Percentiles rank a stretch among this genome's conserved stretches.
These are phyloP conservation scores for Stagonosporopsis cucurbitacearum DNA, from an alignment of 2,329 filamentous ascomycete species.

Conservation along the genomic window DNA sequence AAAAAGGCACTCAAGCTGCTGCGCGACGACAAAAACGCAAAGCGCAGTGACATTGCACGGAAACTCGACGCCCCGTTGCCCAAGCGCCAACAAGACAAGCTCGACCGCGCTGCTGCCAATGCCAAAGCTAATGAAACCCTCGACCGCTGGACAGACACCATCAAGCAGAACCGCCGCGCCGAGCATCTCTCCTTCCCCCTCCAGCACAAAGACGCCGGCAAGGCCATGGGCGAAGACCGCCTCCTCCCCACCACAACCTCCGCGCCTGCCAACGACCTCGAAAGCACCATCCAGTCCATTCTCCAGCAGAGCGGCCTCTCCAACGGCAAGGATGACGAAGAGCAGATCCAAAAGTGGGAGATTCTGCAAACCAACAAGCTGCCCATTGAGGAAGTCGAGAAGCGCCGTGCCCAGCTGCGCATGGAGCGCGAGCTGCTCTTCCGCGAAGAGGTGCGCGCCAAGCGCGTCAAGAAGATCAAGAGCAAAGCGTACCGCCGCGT, in stretches of 20 bases:
- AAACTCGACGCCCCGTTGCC: slow-evolving; percentile 84
- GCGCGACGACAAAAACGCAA: slow-evolving; percentile 67
- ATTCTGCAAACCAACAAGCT: slow-evolving; percentile 74
- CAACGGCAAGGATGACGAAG: slow-evolving; percentile 66
- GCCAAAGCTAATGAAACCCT: slow-evolving; percentile 91
- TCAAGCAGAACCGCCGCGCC: slow-evolving; percentile 89
- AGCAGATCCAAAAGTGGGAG: slow-evolving; percentile 72
- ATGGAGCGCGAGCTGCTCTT: slow-evolving; percentile 85
- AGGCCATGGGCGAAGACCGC: slow-evolving; percentile 66
- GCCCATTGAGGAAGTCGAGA: slow-evolving; percentile 74
- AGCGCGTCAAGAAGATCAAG: slow-evolving; percentile 98
- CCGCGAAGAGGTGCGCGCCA: slow-evolving; percentile 84
- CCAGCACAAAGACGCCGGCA: slow-evolving; percentile 70
- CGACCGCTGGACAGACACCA: slow-evolving; percentile 90
- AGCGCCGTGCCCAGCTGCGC: slow-evolving; percentile 75
- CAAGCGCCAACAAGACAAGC: slow-evolving; percentile 82
- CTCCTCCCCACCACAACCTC: slow-evolving; percentile 65
- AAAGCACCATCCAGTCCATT: slow-evolving; percentile 84
- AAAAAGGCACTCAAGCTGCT: slow-evolving; percentile 82
- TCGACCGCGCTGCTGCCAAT: slow-evolving; percentile 83
- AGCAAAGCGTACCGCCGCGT: slow-evolving; percentile 93
- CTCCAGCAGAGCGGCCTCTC: slow-evolving; percentile 85
- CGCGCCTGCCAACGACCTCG: slow-evolving; percentile 78
- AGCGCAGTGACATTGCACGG: slow-evolving; percentile 62
- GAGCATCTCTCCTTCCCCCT: slow-evolving; percentile 91